Evolutionary conservation across 1,284 basidiomycete genomes (phyloP).

Genomic region (Pseudozyma tsukubaensis): DNA sequence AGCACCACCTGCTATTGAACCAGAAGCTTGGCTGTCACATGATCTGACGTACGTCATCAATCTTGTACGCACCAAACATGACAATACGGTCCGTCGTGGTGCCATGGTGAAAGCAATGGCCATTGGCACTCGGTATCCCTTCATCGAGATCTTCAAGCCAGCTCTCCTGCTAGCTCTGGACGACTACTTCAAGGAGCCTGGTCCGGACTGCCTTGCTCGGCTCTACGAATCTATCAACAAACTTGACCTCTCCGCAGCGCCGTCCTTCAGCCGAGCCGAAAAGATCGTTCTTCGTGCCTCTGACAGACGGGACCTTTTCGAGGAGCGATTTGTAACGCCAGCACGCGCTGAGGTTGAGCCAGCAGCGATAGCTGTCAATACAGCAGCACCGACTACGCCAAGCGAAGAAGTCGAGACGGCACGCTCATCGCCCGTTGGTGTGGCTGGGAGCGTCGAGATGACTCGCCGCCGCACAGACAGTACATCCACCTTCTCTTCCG

Average conservation of each 20-base stretch:
- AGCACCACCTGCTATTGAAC: conserved; percentile 4
- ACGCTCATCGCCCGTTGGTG: conserved; percentile 13
- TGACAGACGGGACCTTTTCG: conserved; percentile 85
- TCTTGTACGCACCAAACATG: conserved; percentile 93
- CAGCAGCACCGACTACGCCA: conserved; percentile 2
- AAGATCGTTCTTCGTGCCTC: conserved; percentile 88
- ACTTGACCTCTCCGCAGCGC: conserved; percentile 85
- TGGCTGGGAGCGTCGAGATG: conserved; percentile 4
- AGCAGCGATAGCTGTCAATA: neutral
- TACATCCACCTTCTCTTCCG: conserved; percentile 39
- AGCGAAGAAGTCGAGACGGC: conserved; percentile 19
- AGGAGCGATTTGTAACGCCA: conserved; percentile 73
- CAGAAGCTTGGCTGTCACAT: conserved; percentile 31
- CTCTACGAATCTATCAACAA: conserved; percentile 93
- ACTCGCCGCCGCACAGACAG: conserved; percentile 40
- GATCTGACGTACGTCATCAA: conserved; percentile 82
- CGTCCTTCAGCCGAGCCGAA: conserved; percentile 81
- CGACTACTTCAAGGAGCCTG: conserved; percentile 89
- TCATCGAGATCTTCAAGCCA: conserved; percentile 98
- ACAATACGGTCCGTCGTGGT: conserved; percentile 86
- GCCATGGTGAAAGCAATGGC: conserved; percentile 96
- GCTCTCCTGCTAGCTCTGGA: conserved; percentile 92
- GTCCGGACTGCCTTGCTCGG: conserved; percentile 84
- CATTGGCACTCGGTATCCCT: conserved; percentile 92
- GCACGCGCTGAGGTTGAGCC: conserved; percentile 20